Conservation (phyloP, 2,329 filamentous ascomycete genomes). For the Claviceps sp. region DNA sequence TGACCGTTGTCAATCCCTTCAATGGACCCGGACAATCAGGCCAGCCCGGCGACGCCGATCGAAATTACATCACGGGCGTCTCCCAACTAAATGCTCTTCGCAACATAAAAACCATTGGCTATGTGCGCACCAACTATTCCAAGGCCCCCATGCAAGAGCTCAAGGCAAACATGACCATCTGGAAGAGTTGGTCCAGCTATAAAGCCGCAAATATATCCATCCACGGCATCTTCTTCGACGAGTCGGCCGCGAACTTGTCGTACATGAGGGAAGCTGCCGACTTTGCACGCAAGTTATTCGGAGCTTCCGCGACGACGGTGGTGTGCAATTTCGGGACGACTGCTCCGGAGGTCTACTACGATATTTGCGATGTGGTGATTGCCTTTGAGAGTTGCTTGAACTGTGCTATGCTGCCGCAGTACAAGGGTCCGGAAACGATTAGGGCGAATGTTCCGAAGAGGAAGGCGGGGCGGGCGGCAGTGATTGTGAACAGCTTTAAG, state of each 20-base stretch:
- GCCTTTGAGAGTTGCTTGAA: conserved; percentile 15
- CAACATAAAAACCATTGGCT: conserved; percentile 13
- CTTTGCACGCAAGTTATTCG: conserved; percentile 4
- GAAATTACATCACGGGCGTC: conserved; percentile 11
- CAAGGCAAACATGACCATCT: conserved; percentile 11
- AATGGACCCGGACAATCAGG: conserved; percentile 11
- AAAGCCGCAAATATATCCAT: conserved; percentile 7
- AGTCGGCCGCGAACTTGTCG: conserved; percentile 5
- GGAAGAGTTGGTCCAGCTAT: conserved; percentile 9
- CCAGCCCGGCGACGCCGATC: conserved; percentile 10
- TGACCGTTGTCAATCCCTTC: conserved; percentile 10
- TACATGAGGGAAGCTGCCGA: conserved; percentile 10
- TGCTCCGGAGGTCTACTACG: conserved; percentile 8
- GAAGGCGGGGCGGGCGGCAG: conserved; percentile 3
- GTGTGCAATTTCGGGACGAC: conserved; percentile 14
- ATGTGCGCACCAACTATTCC: conserved; percentile 12
- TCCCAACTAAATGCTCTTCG: conserved; percentile 10
- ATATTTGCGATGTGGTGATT: conserved; percentile 13
- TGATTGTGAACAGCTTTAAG: conserved; percentile 11
- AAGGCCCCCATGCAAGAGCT: conserved; percentile 9
- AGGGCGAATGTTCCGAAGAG: conserved; percentile 8
- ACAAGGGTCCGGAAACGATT: conserved; percentile 9
- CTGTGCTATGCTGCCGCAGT: conserved; percentile 5
- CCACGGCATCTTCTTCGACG: conserved; percentile 14
- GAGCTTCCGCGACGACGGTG: conserved; percentile 4